Percentiles rank a stretch among this genome's conserved stretches.
Conservation (phyloP, 345 rosid genomes). For the Aquilaria malaccensis region DNA sequence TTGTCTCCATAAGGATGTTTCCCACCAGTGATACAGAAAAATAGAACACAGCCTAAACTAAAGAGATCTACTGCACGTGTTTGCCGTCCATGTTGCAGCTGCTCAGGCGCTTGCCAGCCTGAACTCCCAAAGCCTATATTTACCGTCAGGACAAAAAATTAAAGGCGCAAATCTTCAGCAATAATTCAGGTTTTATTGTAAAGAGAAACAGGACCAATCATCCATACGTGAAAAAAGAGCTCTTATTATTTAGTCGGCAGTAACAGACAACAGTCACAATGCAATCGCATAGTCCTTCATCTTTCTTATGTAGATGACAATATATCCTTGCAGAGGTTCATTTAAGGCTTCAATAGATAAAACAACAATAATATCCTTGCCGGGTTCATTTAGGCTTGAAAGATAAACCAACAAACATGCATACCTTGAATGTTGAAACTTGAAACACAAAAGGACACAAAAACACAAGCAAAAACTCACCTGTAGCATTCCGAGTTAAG, state of each 20-base stretch:
- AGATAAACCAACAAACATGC: background rate
- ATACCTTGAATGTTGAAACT: background rate
- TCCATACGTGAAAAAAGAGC: background rate
- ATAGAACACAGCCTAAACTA: slow-evolving; percentile 75
- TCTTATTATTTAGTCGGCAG: no score
- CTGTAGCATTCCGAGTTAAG: slow-evolving; percentile 54
- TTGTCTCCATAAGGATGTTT: slow-evolving; percentile 67
- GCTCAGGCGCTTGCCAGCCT: slow-evolving; percentile 92
- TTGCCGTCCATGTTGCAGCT: slow-evolving; percentile 61
- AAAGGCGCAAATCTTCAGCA: background rate
- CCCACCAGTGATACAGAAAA: slow-evolving; percentile 70
- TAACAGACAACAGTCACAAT: background rate
- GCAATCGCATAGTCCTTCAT: background rate
- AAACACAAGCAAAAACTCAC: slow-evolving; percentile 21
- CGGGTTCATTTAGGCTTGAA: background rate
- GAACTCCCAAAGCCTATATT: slow-evolving; percentile 71
- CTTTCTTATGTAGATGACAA: background rate
- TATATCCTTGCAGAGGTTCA: background rate
- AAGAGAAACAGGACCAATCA: background rate
- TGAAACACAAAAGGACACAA: background rate
- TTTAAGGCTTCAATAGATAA: background rate
- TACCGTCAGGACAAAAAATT: background rate
- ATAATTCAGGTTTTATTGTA: no score
- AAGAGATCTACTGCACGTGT: slow-evolving; percentile 71
- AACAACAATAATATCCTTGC: background rate